phyloP scores from a whole-genome alignment of 768 basidiomycete genomes.

The Brasilioporus rufonigricans region DNA sequence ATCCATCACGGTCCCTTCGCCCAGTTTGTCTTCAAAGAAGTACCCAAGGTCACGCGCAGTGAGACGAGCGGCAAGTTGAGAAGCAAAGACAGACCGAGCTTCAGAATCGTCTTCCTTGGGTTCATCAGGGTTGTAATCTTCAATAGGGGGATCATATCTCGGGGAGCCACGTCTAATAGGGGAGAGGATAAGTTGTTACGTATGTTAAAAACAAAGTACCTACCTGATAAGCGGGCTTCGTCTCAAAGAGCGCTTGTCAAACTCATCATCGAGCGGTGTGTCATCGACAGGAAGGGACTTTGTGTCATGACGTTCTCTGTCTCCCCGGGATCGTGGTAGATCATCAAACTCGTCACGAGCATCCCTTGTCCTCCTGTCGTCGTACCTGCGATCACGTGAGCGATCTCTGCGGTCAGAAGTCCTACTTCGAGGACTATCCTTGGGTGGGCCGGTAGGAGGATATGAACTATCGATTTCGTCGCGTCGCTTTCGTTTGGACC shows the following conservation, averaged over 20 bases:
- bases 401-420: conserved; percentile 44
- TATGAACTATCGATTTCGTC: conserved; percentile 52
- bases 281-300: conserved; percentile 43
- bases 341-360: conserved; percentile 66
- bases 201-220: conserved; percentile 18
- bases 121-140: conserved; percentile 80
- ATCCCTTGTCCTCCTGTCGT: conserved; percentile 43
- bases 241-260: conserved; percentile 35
- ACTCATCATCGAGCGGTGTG: conserved; percentile 32
- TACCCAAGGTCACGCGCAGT: conserved; percentile 97
- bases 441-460: conserved; percentile 30
- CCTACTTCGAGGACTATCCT: conserved; percentile 51
- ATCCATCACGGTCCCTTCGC: conserved; percentile 92
- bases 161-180: conserved; percentile 63
- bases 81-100: conserved; percentile 97
- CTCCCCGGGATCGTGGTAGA: conserved; percentile 41
- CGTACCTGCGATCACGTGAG: conserved; percentile 56
- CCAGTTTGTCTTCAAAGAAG: conserved; percentile 97
- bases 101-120: conserved; percentile 95
- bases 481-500: conserved; percentile 62
- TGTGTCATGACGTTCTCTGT: conserved; percentile 42
- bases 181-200: conserved; percentile 5
- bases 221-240: conserved; percentile 45
- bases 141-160: conserved; percentile 64
- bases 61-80: conserved; percentile 94